phyloP scores from a whole-genome alignment of 23 red algal species.

The Gracilaria domingensis region DNA sequence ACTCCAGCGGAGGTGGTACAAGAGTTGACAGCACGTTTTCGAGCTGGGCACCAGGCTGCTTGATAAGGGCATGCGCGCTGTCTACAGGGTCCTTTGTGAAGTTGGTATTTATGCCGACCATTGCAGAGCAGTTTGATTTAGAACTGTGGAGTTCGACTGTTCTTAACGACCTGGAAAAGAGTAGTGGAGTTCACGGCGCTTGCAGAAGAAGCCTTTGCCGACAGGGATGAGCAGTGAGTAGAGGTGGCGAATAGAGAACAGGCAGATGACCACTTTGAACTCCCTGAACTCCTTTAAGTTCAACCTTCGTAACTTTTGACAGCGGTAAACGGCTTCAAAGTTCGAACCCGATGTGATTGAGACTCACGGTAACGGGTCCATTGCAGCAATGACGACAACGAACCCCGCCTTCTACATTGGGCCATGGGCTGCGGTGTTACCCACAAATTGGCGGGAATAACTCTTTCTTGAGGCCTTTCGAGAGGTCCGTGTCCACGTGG shows the following conservation, averaged over 20 bases:
- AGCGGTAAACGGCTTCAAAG: not conserved
- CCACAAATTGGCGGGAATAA: not conserved
- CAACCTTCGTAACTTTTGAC: not conserved
- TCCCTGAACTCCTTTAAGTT: not conserved
- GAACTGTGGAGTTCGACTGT: not conserved
- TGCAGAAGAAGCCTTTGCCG: not conserved
- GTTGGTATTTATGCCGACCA: conserved; percentile 46
- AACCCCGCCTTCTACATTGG: not conserved
- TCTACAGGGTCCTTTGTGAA: conserved; percentile 43
- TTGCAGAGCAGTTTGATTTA: not conserved
- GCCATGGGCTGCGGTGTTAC: not conserved
- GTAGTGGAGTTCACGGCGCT: not conserved
- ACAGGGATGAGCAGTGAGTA: not conserved
- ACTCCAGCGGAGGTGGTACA: conserved; percentile 11
- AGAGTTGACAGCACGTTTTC: conserved; percentile 29
- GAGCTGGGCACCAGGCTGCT: conserved; percentile 36
- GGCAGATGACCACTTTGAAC: not conserved
- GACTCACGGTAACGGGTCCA: too few relatives aligned
- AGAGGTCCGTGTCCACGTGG: not conserved
- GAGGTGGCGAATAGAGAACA: not conserved
- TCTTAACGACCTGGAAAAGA: too few relatives aligned
- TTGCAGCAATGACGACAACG: too few relatives aligned
- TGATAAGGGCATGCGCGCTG: conserved; percentile 32
- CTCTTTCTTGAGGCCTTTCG: not conserved
- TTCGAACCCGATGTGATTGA: too few relatives aligned